Conservation (phyloP, 495 filamentous ascomycete genomes). For the Penicilliopsis zonata region DNA sequence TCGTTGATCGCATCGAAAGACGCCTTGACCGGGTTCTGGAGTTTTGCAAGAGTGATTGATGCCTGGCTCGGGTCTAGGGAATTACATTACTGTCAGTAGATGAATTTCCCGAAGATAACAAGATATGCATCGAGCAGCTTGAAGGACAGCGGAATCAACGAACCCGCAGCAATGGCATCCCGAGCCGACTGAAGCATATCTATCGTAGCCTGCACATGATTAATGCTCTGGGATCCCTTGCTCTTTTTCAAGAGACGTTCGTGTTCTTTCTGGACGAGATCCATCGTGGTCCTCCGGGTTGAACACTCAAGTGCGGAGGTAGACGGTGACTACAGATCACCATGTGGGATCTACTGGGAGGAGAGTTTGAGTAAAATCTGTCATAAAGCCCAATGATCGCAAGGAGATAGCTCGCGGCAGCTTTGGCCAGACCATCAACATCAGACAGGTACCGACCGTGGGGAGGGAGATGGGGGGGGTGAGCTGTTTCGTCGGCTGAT, state of each 20-base stretch:
- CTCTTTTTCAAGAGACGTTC: slow-evolving; percentile 53
- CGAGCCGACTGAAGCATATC: slow-evolving; percentile 61
- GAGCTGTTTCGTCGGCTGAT: not conserved
- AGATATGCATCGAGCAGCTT: too few species aligned
- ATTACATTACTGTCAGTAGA: too few species aligned
- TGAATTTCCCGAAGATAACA: too few species aligned
- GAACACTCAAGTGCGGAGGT: slow-evolving; percentile 7
- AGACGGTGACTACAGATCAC: slow-evolving; percentile 16
- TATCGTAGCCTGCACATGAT: slow-evolving; percentile 71
- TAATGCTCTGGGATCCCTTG: slow-evolving; percentile 56
- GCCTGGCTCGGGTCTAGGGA: slow-evolving; percentile 54
- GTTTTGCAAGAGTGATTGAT: slow-evolving; percentile 60
- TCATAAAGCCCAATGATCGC: slow-evolving; percentile 1
- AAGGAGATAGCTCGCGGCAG: not conserved
- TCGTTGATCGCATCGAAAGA: slow-evolving; percentile 69
- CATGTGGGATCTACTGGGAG: slow-evolving; percentile 8
- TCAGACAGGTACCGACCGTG: too few species aligned
- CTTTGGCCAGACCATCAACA: not conserved
- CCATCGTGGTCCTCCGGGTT: slow-evolving; percentile 37
- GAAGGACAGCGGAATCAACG: slow-evolving; percentile 9
- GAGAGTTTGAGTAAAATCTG: too few species aligned
- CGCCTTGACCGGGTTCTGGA: slow-evolving; percentile 70
- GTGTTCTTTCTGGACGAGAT: slow-evolving; percentile 61
- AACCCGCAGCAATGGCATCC: slow-evolving; percentile 55
- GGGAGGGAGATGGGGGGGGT: not conserved